phyloP scores from a whole-genome alignment of 2,329 filamentous ascomycete species.

The Calonectria pseudoturangicola region DNA sequence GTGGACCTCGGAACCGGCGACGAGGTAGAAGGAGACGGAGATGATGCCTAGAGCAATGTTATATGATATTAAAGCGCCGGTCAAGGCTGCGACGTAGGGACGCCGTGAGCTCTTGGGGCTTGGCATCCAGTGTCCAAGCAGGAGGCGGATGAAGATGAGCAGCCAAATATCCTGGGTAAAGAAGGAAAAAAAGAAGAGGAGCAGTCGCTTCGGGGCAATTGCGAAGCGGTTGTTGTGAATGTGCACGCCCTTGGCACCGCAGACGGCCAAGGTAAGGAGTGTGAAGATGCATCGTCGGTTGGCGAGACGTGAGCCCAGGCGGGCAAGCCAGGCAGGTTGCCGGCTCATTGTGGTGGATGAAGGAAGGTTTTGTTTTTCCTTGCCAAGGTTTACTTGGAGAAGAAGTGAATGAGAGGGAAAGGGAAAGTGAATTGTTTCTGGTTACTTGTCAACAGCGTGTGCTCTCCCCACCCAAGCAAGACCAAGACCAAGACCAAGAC shows the following conservation, averaged over 20 bases:
- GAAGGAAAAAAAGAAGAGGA: slow-evolving; percentile 59
- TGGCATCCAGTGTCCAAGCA: slow-evolving; percentile 56
- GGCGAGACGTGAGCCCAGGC: slow-evolving; percentile 51
- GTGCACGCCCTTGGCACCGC: slow-evolving; percentile 58
- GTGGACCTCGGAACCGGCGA: slow-evolving; percentile 60
- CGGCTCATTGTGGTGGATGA: slow-evolving; percentile 39
- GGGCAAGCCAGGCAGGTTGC: slow-evolving; percentile 36
- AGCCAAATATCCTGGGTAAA: slow-evolving; percentile 59
- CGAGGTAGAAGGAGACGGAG: slow-evolving; percentile 58
- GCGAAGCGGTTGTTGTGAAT: slow-evolving; percentile 58
- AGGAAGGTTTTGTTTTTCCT: slow-evolving; percentile 1
- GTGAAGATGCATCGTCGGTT: slow-evolving; percentile 59
- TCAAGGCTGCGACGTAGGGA: slow-evolving; percentile 42
- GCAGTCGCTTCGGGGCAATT: slow-evolving; percentile 55
- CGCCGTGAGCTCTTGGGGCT: slow-evolving; percentile 41
- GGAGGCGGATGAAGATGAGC: slow-evolving; percentile 57
- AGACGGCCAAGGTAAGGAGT: slow-evolving; percentile 55
- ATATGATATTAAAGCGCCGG: slow-evolving; percentile 45
- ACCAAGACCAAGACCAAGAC: too few relatives aligned
- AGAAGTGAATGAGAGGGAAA: neutral
- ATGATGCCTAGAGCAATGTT: slow-evolving; percentile 51
- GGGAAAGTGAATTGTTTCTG: neutral
- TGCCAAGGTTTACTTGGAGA: too few relatives aligned
- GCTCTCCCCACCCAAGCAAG: too few relatives aligned
- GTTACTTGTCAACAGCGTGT: too few relatives aligned